These are phyloP conservation scores for Ascochyta koolunga DNA, from an alignment of 2,329 filamentous ascomycete species.

Conservation along the genomic window DNA sequence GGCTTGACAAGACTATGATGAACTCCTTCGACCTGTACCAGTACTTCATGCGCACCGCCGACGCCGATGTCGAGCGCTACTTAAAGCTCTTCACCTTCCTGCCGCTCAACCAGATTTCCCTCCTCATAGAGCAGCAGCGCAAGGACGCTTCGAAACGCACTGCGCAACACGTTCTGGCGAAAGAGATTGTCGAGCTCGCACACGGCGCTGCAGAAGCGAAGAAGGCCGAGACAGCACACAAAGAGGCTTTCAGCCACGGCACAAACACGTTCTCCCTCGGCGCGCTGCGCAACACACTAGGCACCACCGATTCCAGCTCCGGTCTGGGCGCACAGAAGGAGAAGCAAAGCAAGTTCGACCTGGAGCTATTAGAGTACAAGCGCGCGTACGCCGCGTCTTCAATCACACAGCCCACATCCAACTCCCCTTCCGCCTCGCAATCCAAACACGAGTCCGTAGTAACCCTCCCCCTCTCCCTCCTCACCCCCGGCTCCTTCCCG, in stretches of 20 bases:
- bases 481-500: slow-evolving; percentile 61
- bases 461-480: slow-evolving; percentile 63
- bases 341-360: slow-evolving; percentile 18
- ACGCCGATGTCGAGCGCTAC: slow-evolving; percentile 79
- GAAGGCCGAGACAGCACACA: slow-evolving; percentile 64
- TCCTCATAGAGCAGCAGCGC: slow-evolving; percentile 71
- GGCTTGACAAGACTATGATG: slow-evolving; percentile 85
- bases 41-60: slow-evolving; percentile 84
- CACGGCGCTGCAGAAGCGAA: slow-evolving; percentile 72
- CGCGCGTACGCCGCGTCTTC: slow-evolving; percentile 30
- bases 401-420: slow-evolving; percentile 14
- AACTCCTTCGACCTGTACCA: slow-evolving; percentile 84
- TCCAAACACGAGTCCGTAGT: slow-evolving; percentile 60
- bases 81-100: slow-evolving; percentile 92
- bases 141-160: slow-evolving; percentile 71
- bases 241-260: slow-evolving; percentile 51
- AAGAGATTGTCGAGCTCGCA: slow-evolving; percentile 79
- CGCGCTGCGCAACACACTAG: slow-evolving; percentile 30
- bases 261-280: slow-evolving; percentile 37
- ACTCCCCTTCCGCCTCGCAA: slow-evolving; percentile 14
- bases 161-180: slow-evolving; percentile 83
- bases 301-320: slow-evolving; percentile 6
- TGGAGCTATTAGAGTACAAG: slow-evolving; percentile 32
- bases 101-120: slow-evolving; percentile 69
- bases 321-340: slow-evolving; percentile 6